A percentile compares a stretch with the other conserved stretches of the same genome.
phyloP scores from a whole-genome alignment of 2,329 filamentous ascomycete species.

The Fusarium brevicatenulatum region DNA sequence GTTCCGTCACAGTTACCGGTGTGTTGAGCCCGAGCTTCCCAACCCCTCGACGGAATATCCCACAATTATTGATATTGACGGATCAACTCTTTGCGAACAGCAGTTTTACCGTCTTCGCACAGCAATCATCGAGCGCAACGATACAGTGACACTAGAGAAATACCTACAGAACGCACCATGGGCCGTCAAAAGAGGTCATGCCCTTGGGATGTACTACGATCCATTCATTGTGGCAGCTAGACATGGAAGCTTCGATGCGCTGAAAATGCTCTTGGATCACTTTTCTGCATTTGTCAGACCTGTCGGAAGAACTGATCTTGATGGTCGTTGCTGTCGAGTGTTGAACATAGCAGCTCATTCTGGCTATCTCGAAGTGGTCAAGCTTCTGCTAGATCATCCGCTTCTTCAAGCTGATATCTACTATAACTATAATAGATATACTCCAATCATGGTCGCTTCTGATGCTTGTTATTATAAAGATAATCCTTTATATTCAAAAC shows the following conservation, averaged over 20 bases:
- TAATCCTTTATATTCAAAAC: too few relatives aligned
- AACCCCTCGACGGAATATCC: not conserved
- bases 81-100: not conserved
- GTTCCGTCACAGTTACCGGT: accelerated
- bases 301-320: not conserved
- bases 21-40: accelerated
- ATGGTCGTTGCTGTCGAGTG: not conserved
- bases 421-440: accelerated
- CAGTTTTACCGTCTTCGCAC: not conserved
- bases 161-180: not conserved
- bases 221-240: not conserved
- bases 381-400: not conserved
- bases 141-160: not conserved
- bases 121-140: not conserved
- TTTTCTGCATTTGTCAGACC: accelerated
- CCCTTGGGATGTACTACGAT: accelerated
- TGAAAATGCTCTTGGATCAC: not conserved
- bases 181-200: not conserved
- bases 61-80: not conserved
- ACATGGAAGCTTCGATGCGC: not conserved
- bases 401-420: not conserved
- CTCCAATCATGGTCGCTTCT: accelerated
- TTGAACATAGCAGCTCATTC: not conserved
- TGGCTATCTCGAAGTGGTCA: accelerated
- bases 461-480: accelerated